Evolutionary conservation across 169 alveolate genomes (phyloP), one percentile per base, ranked within the genome.

Genomic region (Plasmodium gonderi): DNA sequence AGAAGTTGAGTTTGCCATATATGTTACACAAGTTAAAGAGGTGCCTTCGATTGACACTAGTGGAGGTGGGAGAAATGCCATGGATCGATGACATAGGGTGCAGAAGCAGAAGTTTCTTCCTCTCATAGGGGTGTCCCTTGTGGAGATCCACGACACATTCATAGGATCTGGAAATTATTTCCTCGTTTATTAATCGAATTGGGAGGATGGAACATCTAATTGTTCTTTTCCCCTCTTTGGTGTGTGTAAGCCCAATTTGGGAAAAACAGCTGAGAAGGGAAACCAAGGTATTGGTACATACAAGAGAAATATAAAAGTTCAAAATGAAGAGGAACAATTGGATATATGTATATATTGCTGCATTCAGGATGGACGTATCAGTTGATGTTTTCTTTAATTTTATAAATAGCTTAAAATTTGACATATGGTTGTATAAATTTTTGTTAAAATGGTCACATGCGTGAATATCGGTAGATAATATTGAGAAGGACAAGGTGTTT

Each of bases 241-340:
- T 75, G 11, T 8, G 3, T 45, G 4, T n/a, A 2, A n/a, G 14
- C 6, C 65, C 0, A 3, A 23, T 65, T 36, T 20, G 60, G 42
- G 40, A 79, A 65, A 26, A 49, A 17, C 11, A 68, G 23, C 45
- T 36, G 9, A 82, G 74, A 20, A 82, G 64, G 26, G 1, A 82
- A 20, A 67, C 54, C 60, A 82, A 26, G 60, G 40, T 82, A 17
- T 82, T 67, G 26, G 92, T 82, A 26, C 47, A 82, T 69, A 82
- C 2, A 2, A 69, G 26, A n/a, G 92, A 31, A 6, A 17, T 33
- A 17, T 82, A 82, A 75, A 23, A 69, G 8, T 82, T 82, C 8
- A 82, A 17, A 42, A 82, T 8, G 74, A 82, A 82, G 14, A 29
- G 9, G 64, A 72, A 68, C 12, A 82, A 82, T 8, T 69, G 36